phyloP scores from a whole-genome alignment of 2,329 filamentous ascomycete genomes.

The Pseudopyricularia javanii region DNA sequence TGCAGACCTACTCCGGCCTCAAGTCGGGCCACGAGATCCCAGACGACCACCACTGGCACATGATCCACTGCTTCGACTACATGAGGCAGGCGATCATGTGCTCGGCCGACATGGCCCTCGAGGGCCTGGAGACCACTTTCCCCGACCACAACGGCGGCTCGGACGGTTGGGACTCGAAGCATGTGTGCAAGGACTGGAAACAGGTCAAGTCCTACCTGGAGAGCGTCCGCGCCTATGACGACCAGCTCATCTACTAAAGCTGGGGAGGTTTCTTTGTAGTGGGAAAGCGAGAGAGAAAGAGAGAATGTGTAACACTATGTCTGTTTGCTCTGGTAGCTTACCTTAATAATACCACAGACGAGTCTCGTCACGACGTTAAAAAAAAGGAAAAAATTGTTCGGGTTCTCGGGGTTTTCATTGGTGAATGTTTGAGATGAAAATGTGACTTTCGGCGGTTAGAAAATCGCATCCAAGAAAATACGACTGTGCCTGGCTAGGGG shows the following conservation, averaged over 20 bases:
- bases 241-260: constrained; percentile 26
- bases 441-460: no score
- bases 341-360: not conserved
- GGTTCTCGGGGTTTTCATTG: not conserved
- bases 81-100: constrained; percentile 34
- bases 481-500: no score
- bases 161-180: constrained; percentile 33
- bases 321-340: not conserved
- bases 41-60: constrained; percentile 32
- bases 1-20: constrained; percentile 29
- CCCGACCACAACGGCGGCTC: constrained; percentile 31
- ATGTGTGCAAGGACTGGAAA: constrained; percentile 29
- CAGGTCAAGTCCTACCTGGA: constrained; percentile 29
- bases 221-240: constrained; percentile 29
- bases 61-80: constrained; percentile 33
- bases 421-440: no score
- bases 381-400: no score
- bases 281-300: not conserved
- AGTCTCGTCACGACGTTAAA: not conserved
- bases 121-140: constrained; percentile 32
- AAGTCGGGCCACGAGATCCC: constrained; percentile 24
- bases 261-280: not conserved
- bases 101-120: constrained; percentile 29
- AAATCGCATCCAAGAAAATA: no score
- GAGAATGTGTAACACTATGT: not conserved